Evolutionary conservation across 2,329 filamentous ascomycete genomes (phyloP), one percentile per base, ranked within the genome.

Genomic region (Leptographium wingfieldii): DNA sequence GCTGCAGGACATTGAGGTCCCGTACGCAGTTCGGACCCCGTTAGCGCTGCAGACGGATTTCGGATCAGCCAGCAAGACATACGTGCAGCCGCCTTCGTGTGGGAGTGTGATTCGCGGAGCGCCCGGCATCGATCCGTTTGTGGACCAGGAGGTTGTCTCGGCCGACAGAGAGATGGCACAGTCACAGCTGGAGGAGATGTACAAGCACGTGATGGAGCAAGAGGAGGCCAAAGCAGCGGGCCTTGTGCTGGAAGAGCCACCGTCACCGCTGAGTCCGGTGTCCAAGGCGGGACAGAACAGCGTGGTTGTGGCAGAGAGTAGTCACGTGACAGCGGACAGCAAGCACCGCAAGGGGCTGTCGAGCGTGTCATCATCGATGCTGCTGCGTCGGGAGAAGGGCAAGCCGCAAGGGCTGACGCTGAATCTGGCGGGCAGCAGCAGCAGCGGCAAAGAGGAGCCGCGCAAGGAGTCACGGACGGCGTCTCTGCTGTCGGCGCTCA

Each of bases 151-250:
- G 61, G 81, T 96, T 19, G 80, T 96, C 29, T 82, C 86, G 61
- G 80, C 82, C 62, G 89, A 96, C 72, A 83, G 81, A 69, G 79
- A 81, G 68, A 86, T 86, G 75, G 85, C 89, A 64, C 85, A 94
- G 71, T 79, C 86, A 65, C 88, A 96, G 70, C 84, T 96, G 72
- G 91, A 96, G 71, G 84, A 89, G 67, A 84, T 97, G 70, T 97
- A 96, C 73, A 90, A 86, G 63, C 87, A 91, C 66, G 92, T 96
- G 64, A 87, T 96, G 85, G 90, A 91, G 71, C 88, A 95, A 67
- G 92, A 96, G 68, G 82, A 81, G 61, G 82, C 82, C 57, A 86
- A 85, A 70, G 75, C 79, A 64, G 77, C 76, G 55, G 83, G 83
- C 38, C 68, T 81, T 51, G 71, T 72, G 22, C 73, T 81, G 53